Percentiles rank a stretch among this genome's conserved stretches.
Conservation (phyloP, 2,329 filamentous ascomycete genomes). For the Trichoderma citrinoviride region DNA sequence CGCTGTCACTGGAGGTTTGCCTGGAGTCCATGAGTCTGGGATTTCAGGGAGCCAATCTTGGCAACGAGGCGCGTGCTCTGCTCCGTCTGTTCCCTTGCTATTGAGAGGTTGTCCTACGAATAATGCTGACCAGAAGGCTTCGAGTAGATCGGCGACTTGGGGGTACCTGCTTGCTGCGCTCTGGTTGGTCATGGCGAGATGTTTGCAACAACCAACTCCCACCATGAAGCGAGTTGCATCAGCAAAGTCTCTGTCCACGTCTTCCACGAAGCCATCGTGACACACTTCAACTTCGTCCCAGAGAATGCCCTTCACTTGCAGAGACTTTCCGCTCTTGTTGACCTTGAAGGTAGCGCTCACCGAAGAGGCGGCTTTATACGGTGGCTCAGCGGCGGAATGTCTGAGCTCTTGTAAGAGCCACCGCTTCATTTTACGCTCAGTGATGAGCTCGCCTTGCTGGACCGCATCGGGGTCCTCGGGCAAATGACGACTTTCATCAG, state of each 20-base stretch:
- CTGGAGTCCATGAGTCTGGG: not conserved
- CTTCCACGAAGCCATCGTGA: not conserved
- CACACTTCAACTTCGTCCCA: conserved; percentile 1
- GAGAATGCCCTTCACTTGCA: not conserved
- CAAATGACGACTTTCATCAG: not conserved
- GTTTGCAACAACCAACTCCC: conserved; percentile 2
- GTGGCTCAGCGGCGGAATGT: not conserved
- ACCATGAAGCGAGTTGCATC: conserved; percentile 5
- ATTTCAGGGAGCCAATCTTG: conserved; percentile 2
- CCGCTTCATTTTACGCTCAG: not conserved
- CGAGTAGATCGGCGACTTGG: not conserved
- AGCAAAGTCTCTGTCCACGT: not conserved
- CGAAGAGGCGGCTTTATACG: not conserved
- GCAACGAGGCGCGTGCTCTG: not conserved
- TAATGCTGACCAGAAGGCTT: conserved; percentile 3
- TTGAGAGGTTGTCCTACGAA: not conserved
- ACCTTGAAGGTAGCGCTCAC: not conserved
- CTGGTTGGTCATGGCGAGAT: not conserved
- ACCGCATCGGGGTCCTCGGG: not conserved
- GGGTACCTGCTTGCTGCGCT: not conserved
- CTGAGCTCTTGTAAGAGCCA: not conserved
- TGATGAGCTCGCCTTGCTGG: conserved; percentile 1
- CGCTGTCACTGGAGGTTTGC: not conserved
- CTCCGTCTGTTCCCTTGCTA: not conserved
- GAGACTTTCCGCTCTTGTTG: not conserved